Evolutionary conservation across 140 eudicot species (phyloP).

Genomic region (Flaveria floridana): DNA sequence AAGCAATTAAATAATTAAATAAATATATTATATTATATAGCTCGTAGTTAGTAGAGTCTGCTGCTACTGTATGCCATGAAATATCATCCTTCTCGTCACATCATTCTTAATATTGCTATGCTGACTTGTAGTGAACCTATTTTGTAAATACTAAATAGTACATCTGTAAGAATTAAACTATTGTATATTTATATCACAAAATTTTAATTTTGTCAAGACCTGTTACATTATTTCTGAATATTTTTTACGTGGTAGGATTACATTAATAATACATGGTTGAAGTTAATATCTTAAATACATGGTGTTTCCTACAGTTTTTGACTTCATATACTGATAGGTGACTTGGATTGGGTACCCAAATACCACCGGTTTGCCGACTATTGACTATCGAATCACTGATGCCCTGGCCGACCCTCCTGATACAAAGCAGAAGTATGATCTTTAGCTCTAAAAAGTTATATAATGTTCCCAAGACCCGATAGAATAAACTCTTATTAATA

Average conservation of each 20-base stretch:
- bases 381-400: conserved; percentile 89
- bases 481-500: background rate
- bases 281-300: background rate
- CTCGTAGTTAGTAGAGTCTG: background rate
- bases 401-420: conserved; percentile 82
- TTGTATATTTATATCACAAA: background rate
- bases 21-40: background rate
- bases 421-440: conserved; percentile 67
- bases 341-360: conserved; percentile 99
- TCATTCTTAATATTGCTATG: conserved; percentile 7
- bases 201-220: background rate
- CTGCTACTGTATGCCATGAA: conserved; percentile 6
- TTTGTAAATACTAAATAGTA: background rate
- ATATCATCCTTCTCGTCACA: background rate
- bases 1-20: background rate
- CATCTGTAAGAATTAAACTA: background rate
- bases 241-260: background rate
- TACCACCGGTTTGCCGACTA: conserved; percentile 94
- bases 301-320: conserved; percentile 28
- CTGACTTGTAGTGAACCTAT: background rate
- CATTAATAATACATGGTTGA: background rate
- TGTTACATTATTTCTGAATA: background rate
- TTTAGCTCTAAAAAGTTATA: background rate
- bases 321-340: conserved; percentile 54
- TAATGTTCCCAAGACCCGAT: background rate